phyloP scores from a whole-genome alignment of 2,329 filamentous ascomycete genomes.

The Apiospora rasikravindrae region DNA sequence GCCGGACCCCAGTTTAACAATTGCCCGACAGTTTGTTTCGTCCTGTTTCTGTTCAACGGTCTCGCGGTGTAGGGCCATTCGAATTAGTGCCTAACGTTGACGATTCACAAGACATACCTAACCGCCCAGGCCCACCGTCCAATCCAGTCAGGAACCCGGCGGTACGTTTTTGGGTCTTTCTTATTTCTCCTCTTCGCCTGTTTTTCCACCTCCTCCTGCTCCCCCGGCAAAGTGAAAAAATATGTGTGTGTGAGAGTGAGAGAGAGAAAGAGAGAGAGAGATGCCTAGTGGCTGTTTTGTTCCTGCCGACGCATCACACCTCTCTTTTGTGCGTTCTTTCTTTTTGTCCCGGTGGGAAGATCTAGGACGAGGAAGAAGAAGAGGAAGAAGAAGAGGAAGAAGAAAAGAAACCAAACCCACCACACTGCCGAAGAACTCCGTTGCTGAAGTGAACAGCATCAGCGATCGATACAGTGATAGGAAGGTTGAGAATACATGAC shows the following conservation, averaged over 20 bases:
- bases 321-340: background rate
- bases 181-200: background rate
- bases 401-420: background rate
- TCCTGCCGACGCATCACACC: background rate
- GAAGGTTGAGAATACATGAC: background rate
- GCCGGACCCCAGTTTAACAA: background rate
- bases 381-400: too few relatives aligned
- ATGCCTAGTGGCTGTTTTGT: background rate
- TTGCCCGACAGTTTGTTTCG: constrained; percentile 13
- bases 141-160: background rate
- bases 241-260: too few relatives aligned
- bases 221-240: background rate
- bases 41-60: constrained; percentile 16
- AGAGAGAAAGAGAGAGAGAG: background rate
- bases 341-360: constrained; percentile 7
- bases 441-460: background rate
- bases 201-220: background rate
- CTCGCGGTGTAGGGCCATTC: background rate
- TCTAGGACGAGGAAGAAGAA: constrained; percentile 1
- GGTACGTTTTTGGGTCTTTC: constrained; percentile 11
- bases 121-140: constrained; percentile 3
- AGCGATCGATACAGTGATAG: background rate
- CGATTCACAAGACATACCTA: constrained; percentile 16
- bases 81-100: constrained; percentile 18
- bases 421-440: background rate